Conservation (phyloP, 768 basidiomycete genomes). For the Suillus bovinus region DNA sequence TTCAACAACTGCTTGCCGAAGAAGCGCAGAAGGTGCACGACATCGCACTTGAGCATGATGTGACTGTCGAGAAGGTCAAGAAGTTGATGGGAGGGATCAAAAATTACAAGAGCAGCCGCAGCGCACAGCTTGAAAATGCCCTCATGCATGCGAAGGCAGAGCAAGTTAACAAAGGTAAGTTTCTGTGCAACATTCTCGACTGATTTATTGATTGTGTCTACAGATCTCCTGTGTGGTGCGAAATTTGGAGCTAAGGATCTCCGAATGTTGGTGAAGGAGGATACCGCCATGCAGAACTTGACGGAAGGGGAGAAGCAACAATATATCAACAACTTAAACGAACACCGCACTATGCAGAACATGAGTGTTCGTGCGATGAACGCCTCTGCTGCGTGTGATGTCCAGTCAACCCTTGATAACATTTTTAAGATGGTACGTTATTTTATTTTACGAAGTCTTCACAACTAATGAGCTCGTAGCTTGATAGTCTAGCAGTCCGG, state of each 20-base stretch:
- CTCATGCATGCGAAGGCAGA: conserved; percentile 3
- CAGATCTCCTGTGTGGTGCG: too few species aligned
- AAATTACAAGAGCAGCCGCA: background rate
- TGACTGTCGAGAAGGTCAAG: too few species aligned
- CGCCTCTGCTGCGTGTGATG: conserved; percentile 8
- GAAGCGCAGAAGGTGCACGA: too few species aligned
- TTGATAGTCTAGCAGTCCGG: background rate
- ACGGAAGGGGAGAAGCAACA: background rate
- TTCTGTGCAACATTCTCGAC: background rate
- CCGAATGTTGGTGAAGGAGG: background rate
- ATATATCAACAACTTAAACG: conserved; percentile 2
- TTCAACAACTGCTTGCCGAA: too few species aligned
- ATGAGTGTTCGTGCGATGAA: conserved; percentile 6
- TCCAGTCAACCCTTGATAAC: background rate
- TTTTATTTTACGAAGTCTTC: background rate
- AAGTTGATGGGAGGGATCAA: too few species aligned
- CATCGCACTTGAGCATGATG: too few species aligned
- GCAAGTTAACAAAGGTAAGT: background rate
- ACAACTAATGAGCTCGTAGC: too few species aligned
- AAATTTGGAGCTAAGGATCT: too few species aligned
- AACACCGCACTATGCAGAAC: background rate
- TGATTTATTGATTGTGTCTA: too few species aligned
- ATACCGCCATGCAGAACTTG: background rate
- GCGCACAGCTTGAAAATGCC: background rate
- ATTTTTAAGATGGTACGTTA: background rate